Conservation (phyloP, 2,329 filamentous ascomycete genomes). For the Trichoderma guizhouense region DNA sequence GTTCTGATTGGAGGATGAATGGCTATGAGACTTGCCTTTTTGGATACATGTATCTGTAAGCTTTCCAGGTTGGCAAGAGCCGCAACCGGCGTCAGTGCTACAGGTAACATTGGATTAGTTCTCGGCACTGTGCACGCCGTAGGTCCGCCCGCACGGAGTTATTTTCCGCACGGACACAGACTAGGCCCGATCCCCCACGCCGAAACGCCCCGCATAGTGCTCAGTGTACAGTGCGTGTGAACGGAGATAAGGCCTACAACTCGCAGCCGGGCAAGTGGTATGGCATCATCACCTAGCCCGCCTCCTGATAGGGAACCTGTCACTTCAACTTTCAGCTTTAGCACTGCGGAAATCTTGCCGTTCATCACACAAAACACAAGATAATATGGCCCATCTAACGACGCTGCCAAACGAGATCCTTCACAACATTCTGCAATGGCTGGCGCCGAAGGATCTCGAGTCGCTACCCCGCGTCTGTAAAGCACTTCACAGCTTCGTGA, state of each 20-base stretch:
- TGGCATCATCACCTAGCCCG: slow-evolving; percentile 9
- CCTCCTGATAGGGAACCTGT: background rate
- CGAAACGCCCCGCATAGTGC: background rate
- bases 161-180: background rate
- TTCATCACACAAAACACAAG: background rate
- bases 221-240: background rate
- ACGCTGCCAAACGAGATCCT: slow-evolving; percentile 60
- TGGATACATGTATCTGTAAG: background rate
- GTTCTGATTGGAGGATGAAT: background rate
- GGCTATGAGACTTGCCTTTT: background rate
- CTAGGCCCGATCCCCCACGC: background rate
- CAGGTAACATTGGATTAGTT: background rate
- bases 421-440: slow-evolving; percentile 55
- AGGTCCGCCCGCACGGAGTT: background rate
- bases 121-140: background rate
- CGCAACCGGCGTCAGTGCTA: background rate
- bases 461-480: slow-evolving; percentile 50
- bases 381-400: slow-evolving; percentile 22
- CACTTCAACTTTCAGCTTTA: background rate
- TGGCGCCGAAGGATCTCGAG: slow-evolving; percentile 56
- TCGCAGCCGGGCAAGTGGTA: background rate
- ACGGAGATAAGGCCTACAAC: background rate
- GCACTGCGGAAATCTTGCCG: background rate
- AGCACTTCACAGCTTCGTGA: slow-evolving; percentile 51
- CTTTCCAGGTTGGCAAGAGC: background rate